Conservation (phyloP, 176 grass and related monocot genomes). For the Musa beccarii region DNA sequence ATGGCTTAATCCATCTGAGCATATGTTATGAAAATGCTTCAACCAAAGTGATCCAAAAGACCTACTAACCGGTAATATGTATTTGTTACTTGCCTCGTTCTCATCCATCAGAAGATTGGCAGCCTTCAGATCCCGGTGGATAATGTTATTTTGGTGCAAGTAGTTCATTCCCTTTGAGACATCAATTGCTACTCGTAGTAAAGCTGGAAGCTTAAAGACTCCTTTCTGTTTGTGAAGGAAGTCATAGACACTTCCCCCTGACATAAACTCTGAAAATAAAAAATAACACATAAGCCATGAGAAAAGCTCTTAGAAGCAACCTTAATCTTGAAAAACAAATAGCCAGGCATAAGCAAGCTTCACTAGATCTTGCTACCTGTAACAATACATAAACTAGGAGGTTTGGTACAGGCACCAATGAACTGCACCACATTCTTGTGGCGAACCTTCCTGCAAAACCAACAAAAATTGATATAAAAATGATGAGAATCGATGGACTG, state of each 20-base stretch:
- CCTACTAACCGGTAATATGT: background rate
- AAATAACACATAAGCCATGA: conserved; percentile 3
- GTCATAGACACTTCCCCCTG: conserved; percentile 42
- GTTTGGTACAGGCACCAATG: conserved; percentile 38
- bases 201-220: conserved; percentile 26
- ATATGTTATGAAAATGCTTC: no score
- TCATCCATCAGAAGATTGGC: conserved; percentile 51
- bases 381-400: conserved; percentile 38
- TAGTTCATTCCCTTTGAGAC: conserved; percentile 47
- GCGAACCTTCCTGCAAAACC: conserved; percentile 39
- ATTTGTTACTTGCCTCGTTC: conserved; percentile 30
- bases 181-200: conserved; percentile 39
- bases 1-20: no score
- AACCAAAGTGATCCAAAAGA: background rate
- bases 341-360: background rate
- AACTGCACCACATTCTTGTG: conserved; percentile 54
- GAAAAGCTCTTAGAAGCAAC: conserved; percentile 9
- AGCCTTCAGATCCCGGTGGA: conserved; percentile 44
- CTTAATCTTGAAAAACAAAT: background rate
- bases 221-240: conserved; percentile 34
- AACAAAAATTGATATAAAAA: background rate
- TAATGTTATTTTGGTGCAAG: conserved; percentile 43
- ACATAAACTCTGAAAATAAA: conserved; percentile 34
- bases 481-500: no score
- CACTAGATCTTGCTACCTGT: conserved; percentile 19